These are phyloP conservation scores for Colletotrichum sp. DNA, from an alignment of 2,329 filamentous ascomycete species.

Conservation along the genomic window DNA sequence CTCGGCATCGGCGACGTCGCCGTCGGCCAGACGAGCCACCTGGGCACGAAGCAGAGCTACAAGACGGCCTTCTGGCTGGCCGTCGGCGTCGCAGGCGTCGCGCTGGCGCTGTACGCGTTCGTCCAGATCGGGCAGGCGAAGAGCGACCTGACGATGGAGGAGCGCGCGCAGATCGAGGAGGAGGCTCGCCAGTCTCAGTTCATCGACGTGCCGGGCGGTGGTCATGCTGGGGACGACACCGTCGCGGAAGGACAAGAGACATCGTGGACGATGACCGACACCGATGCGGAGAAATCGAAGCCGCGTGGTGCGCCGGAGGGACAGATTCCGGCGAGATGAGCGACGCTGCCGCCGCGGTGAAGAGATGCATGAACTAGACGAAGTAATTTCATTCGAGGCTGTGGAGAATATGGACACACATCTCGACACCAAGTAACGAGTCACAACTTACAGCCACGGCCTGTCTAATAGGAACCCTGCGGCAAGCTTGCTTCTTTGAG, in stretches of 20 bases:
- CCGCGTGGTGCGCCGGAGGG: background rate
- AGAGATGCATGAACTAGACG: background rate
- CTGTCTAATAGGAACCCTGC: background rate
- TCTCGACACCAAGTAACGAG: background rate
- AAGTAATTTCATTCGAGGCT: background rate
- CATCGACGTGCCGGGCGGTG: background rate
- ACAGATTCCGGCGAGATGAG: background rate
- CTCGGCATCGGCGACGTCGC: constrained; percentile 73
- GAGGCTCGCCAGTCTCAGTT: background rate
- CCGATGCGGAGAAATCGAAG: background rate
- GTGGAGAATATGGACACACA: background rate
- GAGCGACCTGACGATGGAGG: constrained; percentile 25
- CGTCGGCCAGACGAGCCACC: constrained; percentile 51
- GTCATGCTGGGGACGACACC: background rate
- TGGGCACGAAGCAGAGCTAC: constrained; percentile 59
- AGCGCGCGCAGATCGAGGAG: constrained; percentile 21
- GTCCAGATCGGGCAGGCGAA: constrained; percentile 39
- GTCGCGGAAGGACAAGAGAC: background rate
- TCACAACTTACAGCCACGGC: background rate
- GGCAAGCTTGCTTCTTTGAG: background rate
- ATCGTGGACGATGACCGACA: constrained; percentile 3
- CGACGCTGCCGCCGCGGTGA: background rate
- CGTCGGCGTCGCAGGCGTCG: constrained; percentile 56
- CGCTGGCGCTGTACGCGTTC: constrained; percentile 60
- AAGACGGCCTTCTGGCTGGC: constrained; percentile 72